Evolutionary conservation across 2,329 filamentous ascomycete species (phyloP), one percentile per base, ranked within the genome.

Genomic region (Westerdykella aurantiaca): DNA sequence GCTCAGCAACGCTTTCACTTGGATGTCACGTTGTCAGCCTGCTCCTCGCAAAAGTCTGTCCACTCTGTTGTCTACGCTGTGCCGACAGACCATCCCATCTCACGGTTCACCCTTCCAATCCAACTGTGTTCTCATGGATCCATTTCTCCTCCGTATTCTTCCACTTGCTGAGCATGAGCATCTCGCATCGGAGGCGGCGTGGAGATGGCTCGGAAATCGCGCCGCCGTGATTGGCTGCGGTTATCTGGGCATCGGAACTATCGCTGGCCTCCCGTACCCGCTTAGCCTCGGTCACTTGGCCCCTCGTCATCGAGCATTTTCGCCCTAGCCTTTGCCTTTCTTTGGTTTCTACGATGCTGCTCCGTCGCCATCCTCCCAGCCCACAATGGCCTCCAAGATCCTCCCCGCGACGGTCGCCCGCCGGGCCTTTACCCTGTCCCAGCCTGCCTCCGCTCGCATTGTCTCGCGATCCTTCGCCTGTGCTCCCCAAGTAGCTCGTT

Each of bases 321-420:
- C 37, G 42, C 37, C 40, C 29, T 33, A 37, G n/a, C n/a, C 40
- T 31, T 22, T 31, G 25, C 23, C 34, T 22, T 39, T 31, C 38
- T 41, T 44, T 38, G 40, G 31, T 41, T 33, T 39, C 46, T 37
- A 34, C 41, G 31, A 40, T 39, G 17, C 25, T 37, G 39, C 42
- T 42, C 21, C 34, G 45, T 21, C 33, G 22, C 38, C 37, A 39
- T 25, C 47, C 48, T 45, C 40, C 37, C 49, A 35, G 35, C 31
- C 34, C 39, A 52, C 51, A 49, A 67, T 67, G 64, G 59, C 63
- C 31, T 56, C 62, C 46, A 57, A 56, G 50, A 47, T 58, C 31
- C 46, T 63, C 31, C 47, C 62, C 34, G 54, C 53, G 31, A 55
- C 55, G 22, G 41, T 64, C 41, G 50, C 56, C 41, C 56, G 61